These are phyloP conservation scores for Mucor indicus DNA, from an alignment of 371 early-diverging fungal genomes.

Conservation along the genomic window DNA sequence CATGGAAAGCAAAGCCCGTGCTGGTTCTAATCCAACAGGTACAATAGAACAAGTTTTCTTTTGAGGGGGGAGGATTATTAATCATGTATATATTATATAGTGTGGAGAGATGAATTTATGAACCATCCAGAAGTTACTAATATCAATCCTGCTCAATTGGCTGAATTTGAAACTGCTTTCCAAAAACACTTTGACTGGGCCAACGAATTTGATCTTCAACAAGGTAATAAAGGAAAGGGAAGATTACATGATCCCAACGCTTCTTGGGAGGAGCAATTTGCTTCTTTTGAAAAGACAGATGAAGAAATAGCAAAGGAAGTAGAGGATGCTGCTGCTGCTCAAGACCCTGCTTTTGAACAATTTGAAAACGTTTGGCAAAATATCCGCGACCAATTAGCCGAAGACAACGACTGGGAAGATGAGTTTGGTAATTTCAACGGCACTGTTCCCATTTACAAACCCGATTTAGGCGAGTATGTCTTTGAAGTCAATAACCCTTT, in stretches of 20 bases:
- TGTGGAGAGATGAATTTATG: conserved; percentile 63
- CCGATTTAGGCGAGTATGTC: conserved; percentile 66
- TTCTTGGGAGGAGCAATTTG: conserved; percentile 65
- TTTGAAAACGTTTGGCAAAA: conserved; percentile 62
- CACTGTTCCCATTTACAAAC: conserved; percentile 40
- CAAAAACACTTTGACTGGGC: conserved; percentile 69
- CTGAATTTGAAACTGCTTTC: conserved; percentile 64
- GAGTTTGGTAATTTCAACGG: conserved; percentile 52
- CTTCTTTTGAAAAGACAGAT: conserved; percentile 49
- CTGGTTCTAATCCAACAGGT: conserved; percentile 20
- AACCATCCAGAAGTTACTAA: conserved; percentile 47
- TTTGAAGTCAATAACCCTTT: conserved; percentile 81
- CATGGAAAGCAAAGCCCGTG: conserved; percentile 39
- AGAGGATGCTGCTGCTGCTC: conserved; percentile 45
- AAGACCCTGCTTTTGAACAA: conserved; percentile 42
- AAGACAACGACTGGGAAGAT: conserved; percentile 56
- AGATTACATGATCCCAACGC: conserved; percentile 37
- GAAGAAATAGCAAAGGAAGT: conserved; percentile 49
- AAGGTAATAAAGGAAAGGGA: conserved; percentile 45
- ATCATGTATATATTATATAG: too few relatives aligned
- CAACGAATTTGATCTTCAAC: conserved; percentile 47
- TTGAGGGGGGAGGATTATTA: too few relatives aligned
- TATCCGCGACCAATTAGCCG: conserved; percentile 50
- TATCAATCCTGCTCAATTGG: conserved; percentile 44
- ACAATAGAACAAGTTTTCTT: too few relatives aligned